Conservation (phyloP, 2,329 filamentous ascomycete genomes). For the Sporothrix brunneoviolacea region DNA sequence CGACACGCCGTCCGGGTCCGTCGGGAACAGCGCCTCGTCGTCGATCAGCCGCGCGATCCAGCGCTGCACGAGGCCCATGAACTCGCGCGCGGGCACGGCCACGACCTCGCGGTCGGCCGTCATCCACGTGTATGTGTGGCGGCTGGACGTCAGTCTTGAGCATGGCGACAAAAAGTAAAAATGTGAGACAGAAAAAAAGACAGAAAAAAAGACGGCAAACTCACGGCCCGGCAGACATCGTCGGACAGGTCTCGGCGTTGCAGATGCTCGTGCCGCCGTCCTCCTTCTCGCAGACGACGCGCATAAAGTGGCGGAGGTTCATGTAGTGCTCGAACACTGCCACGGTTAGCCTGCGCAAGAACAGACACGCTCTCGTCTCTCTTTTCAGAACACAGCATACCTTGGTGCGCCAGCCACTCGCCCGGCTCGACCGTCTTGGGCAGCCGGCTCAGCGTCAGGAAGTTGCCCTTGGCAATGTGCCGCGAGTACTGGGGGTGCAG, state of each 20-base stretch:
- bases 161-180: background rate
- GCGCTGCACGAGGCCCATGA: constrained; percentile 90
- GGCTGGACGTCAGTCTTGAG: constrained; percentile 36
- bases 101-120: constrained; percentile 88
- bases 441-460: too few relatives aligned
- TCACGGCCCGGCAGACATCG: background rate
- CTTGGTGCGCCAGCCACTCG: constrained; percentile 1
- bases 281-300: too few relatives aligned
- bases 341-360: too few relatives aligned
- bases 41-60: constrained; percentile 96
- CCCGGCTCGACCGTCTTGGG: constrained; percentile 1
- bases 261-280: too few relatives aligned
- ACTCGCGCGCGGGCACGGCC: constrained; percentile 86
- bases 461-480: too few relatives aligned
- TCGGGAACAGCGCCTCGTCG: constrained; percentile 83
- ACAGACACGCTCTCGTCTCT: too few relatives aligned
- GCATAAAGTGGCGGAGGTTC: too few relatives aligned
- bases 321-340: too few relatives aligned
- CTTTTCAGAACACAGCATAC: too few relatives aligned
- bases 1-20: constrained; percentile 65
- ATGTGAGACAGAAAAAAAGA: background rate
- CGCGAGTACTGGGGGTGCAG: too few relatives aligned
- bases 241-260: too few relatives aligned
- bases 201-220: too few relatives aligned
- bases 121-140: constrained; percentile 93